Conservation (phyloP, 169 alveolate genomes). For the Babesia gibsoni region DNA sequence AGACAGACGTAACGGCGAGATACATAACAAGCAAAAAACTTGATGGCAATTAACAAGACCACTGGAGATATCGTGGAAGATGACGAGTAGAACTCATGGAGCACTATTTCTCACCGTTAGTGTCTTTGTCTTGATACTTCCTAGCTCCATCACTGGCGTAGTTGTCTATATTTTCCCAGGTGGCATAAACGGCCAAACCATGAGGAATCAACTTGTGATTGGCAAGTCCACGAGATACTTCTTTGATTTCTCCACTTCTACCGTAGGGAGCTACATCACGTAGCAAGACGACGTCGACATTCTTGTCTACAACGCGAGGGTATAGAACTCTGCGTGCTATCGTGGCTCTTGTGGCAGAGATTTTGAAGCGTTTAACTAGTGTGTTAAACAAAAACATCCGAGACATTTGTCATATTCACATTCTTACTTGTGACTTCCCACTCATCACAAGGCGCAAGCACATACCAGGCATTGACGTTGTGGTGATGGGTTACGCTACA, state of each 20-base stretch:
- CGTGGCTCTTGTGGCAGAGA: slow-evolving; percentile 12
- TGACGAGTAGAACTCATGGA: no score
- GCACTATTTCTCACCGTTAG: no score
- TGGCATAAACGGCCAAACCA: slow-evolving; percentile 44
- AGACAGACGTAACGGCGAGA: no score
- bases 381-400: background rate
- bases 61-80: no score
- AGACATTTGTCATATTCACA: no score
- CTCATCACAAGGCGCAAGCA: no score
- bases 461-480: no score
- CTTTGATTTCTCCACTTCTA: slow-evolving; percentile 28
- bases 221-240: slow-evolving; percentile 43
- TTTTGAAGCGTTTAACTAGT: slow-evolving; percentile 36
- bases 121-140: background rate
- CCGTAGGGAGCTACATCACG: slow-evolving; percentile 33
- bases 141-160: slow-evolving; percentile 14
- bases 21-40: no score
- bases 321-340: slow-evolving; percentile 23
- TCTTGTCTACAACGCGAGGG: slow-evolving; percentile 38
- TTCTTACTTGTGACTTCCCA: no score
- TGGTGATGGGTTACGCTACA: no score
- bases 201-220: slow-evolving; percentile 46
- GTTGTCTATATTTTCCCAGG: slow-evolving; percentile 47
- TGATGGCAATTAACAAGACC: no score
- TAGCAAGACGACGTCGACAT: slow-evolving; percentile 40